Percentiles rank a stretch among this genome's conserved stretches.
Evolutionary conservation across 2,329 filamentous ascomycete species (phyloP).

Genomic region (Fonsecaea erecta): DNA sequence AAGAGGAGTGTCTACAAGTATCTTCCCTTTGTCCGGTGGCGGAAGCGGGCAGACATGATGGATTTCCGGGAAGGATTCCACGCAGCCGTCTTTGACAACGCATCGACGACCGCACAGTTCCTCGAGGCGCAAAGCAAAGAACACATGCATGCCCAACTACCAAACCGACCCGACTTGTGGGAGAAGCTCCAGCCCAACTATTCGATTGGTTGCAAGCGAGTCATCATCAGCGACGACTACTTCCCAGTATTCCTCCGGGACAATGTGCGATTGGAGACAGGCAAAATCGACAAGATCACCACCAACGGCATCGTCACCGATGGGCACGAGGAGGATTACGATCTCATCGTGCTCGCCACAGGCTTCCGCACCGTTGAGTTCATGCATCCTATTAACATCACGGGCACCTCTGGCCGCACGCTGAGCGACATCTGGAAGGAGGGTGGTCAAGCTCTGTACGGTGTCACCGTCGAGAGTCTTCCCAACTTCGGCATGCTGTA

Average conservation of each 20-base stretch:
- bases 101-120: conserved; percentile 48
- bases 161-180: conserved; percentile 57
- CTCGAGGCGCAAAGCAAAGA: conserved; percentile 45
- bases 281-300: conserved; percentile 53
- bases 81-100: conserved; percentile 48
- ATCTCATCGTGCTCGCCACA: conserved; percentile 63
- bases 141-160: conserved; percentile 54
- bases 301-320: conserved; percentile 54
- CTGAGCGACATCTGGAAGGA: conserved; percentile 60
- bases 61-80: conserved; percentile 59
- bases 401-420: conserved; percentile 49
- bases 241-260: conserved; percentile 55
- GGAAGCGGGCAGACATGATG: conserved; percentile 58
- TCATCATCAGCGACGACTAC: conserved; percentile 62
- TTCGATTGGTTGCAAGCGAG: conserved; percentile 45
- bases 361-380: conserved; percentile 65
- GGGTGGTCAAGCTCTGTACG: conserved; percentile 58
- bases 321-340: conserved; percentile 53
- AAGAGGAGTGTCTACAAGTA: conserved; percentile 54
- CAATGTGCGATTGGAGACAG: conserved; percentile 59
- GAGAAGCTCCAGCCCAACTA: conserved; percentile 60
- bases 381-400: conserved; percentile 61
- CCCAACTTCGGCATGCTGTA: conserved; percentile 64
- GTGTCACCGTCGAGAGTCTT: conserved; percentile 57
- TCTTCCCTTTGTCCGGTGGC: conserved; percentile 56